phyloP scores from a whole-genome alignment of 139 green algal genomes.

The Desmodesmus armatus region DNA sequence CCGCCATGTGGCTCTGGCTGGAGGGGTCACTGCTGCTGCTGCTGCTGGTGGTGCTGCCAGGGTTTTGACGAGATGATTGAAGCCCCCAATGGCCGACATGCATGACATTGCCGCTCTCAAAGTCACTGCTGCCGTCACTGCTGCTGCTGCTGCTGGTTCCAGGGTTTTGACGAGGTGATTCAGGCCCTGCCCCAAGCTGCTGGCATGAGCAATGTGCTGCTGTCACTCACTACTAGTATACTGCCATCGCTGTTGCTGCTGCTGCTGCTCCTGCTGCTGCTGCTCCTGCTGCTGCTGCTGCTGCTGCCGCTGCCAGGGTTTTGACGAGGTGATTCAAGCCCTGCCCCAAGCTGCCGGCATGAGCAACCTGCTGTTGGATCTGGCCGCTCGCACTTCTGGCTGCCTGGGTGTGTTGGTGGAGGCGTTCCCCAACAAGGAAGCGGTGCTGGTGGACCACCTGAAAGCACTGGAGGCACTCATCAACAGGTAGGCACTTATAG shows the following conservation, averaged over 20 bases:
- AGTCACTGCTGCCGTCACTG: not conserved
- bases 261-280: not conserved
- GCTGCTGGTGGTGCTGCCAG: no score
- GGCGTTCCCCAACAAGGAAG: conserved; percentile 37
- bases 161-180: conserved; percentile 44
- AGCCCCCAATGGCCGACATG: no score
- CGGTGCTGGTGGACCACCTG: conserved; percentile 13
- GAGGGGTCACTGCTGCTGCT: no score
- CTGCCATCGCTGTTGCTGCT: not conserved
- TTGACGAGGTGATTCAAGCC: conserved; percentile 34
- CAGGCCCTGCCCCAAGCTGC: conserved; percentile 2
- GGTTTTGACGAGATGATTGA: conserved; percentile 38
- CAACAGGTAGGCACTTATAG: no score
- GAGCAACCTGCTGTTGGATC: conserved; percentile 26
- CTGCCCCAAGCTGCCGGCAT: conserved; percentile 22
- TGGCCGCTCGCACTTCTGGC: not conserved
- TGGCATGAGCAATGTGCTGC: conserved; percentile 22
- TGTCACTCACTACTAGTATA: not conserved
- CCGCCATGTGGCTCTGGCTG: not conserved
- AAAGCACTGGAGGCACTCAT: no score
- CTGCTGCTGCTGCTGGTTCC: not conserved
- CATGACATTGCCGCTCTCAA: no score
- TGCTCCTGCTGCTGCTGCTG: no score
- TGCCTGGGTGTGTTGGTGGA: conserved; percentile 39
- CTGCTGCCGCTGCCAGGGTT: no score